Conservation (phyloP, 768 basidiomycete genomes). For the Agaricus subrufescens region DNA sequence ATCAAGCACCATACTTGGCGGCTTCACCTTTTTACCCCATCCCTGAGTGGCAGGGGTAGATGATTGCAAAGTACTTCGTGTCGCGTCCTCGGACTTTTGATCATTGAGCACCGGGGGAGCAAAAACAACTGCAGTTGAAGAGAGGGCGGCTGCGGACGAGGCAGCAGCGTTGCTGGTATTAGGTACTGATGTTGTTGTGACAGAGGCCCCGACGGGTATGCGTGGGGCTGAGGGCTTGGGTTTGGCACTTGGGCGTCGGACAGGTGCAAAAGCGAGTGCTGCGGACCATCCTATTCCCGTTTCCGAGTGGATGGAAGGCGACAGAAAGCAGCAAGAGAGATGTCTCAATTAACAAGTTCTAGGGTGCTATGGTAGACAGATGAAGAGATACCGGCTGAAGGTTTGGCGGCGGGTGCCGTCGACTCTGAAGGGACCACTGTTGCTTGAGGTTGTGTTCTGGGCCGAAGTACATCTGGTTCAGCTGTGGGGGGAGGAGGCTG, state of each 20-base stretch:
- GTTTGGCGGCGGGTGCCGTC: slow-evolving; percentile 28
- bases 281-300: slow-evolving; percentile 76
- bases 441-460: slow-evolving; percentile 22
- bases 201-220: slow-evolving; percentile 59
- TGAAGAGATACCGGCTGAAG: slow-evolving; percentile 57
- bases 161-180: slow-evolving; percentile 10
- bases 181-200: slow-evolving; percentile 35
- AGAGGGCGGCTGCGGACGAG: slow-evolving; percentile 21
- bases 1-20: slow-evolving; percentile 86
- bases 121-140: slow-evolving; percentile 62
- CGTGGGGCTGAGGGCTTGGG: slow-evolving; percentile 48
- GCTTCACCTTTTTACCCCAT: slow-evolving; percentile 88
- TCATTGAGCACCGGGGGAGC: slow-evolving; percentile 63
- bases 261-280: slow-evolving; percentile 83
- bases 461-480: slow-evolving; percentile 16
- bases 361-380: slow-evolving; percentile 41
- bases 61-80: background rate
- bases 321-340: slow-evolving; percentile 28
- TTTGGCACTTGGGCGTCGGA: slow-evolving; percentile 61
- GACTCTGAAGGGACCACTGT: slow-evolving; percentile 16
- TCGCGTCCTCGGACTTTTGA: slow-evolving; percentile 20
- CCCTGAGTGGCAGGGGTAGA: slow-evolving; percentile 44
- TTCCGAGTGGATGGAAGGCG: background rate
- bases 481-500: slow-evolving; percentile 13
- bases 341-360: slow-evolving; percentile 57